Conservation (phyloP, 1,284 basidiomycete species). For the Nidula niveotomentosa region DNA sequence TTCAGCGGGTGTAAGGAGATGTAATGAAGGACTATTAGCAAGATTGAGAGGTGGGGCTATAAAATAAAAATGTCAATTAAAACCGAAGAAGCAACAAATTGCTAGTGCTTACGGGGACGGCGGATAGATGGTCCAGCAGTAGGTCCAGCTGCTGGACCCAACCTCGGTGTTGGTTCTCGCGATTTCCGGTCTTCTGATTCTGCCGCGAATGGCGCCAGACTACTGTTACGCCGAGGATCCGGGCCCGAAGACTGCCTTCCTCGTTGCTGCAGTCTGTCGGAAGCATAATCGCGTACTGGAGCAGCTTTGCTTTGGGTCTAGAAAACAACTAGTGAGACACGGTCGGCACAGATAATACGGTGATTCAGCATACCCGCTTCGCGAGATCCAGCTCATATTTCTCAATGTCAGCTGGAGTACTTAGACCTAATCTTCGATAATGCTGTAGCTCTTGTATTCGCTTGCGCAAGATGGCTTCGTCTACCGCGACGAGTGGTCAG, state of each 20-base stretch:
- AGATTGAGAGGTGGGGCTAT: slow-evolving; percentile 80
- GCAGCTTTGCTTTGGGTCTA: slow-evolving; percentile 61
- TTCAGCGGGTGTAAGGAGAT: slow-evolving; percentile 85
- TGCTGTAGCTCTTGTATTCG: slow-evolving; percentile 88
- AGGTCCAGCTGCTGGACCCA: slow-evolving; percentile 36
- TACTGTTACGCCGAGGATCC: slow-evolving; percentile 50
- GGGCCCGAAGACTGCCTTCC: slow-evolving; percentile 58
- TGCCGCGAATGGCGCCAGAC: slow-evolving; percentile 25
- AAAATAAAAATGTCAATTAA: slow-evolving; percentile 5
- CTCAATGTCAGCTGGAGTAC: slow-evolving; percentile 83
- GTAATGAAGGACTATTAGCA: slow-evolving; percentile 82
- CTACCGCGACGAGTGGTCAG: slow-evolving; percentile 36
- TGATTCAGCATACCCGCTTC: slow-evolving; percentile 58
- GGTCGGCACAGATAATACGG: slow-evolving; percentile 3
- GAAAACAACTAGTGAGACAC: background rate
- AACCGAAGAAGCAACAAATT: too few species aligned
- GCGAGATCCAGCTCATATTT: slow-evolving; percentile 79
- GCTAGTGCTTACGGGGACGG: slow-evolving; percentile 54
- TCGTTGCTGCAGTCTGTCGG: slow-evolving; percentile 48
- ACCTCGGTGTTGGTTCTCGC: slow-evolving; percentile 59
- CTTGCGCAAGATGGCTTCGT: slow-evolving; percentile 84
- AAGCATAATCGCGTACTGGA: slow-evolving; percentile 52
- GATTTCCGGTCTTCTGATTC: slow-evolving; percentile 54
- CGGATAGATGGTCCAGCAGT: slow-evolving; percentile 17
- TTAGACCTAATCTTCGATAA: slow-evolving; percentile 83